These are phyloP conservation scores for Nemania diffusa DNA, from an alignment of 2,329 filamentous ascomycete species.

Conservation along the genomic window DNA sequence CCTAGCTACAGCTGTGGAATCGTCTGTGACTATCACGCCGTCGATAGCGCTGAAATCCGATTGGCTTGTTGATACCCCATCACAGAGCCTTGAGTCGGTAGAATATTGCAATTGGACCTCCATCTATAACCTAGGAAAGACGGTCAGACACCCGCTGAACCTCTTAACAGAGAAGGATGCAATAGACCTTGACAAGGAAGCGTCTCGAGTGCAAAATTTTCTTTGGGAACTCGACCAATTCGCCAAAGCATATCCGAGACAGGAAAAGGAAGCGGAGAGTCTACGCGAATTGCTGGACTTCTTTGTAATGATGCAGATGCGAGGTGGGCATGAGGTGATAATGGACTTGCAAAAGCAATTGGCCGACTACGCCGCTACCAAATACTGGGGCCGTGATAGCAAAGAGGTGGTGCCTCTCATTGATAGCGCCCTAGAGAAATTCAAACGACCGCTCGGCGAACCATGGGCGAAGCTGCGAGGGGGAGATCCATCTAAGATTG, in stretches of 20 bases:
- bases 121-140: background rate
- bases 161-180: background rate
- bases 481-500: too few relatives aligned
- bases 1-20: too few relatives aligned
- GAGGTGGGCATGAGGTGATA: background rate
- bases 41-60: too few relatives aligned
- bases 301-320: background rate
- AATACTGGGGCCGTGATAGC: background rate
- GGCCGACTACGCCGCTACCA: background rate
- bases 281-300: background rate
- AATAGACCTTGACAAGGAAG: background rate
- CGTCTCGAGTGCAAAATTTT: background rate
- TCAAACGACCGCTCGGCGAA: too few relatives aligned
- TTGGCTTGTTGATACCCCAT: background rate
- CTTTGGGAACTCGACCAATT: background rate
- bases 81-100: background rate
- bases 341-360: background rate
- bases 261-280: background rate
- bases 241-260: background rate
- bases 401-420: background rate
- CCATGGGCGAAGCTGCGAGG: too few relatives aligned
- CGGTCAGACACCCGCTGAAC: background rate
- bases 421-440: background rate
- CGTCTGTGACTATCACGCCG: too few relatives aligned
- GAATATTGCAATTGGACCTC: background rate